Evolutionary conservation across 495 filamentous ascomycete species (phyloP).

Genomic region (Bryoglossum gracile): DNA sequence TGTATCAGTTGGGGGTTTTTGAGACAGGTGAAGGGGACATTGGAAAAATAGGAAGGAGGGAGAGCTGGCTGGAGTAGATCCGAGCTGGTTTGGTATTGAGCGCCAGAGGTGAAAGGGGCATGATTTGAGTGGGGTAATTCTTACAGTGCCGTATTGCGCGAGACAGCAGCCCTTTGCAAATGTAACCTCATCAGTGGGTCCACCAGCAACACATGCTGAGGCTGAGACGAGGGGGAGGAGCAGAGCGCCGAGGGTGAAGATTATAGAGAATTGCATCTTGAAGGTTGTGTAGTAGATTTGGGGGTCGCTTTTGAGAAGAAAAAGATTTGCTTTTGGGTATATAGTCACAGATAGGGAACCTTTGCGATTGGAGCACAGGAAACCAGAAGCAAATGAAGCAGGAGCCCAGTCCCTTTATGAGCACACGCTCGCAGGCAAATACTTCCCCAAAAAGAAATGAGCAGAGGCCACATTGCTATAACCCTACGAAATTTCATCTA

Average conservation of each 20-base stretch:
- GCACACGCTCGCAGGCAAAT: too few species aligned
- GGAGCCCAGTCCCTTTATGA: too few species aligned
- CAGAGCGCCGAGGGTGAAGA: neutral
- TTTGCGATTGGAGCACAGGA: too few species aligned
- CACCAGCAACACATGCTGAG: constrained; percentile 18
- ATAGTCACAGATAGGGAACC: too few species aligned
- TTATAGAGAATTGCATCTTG: constrained; percentile 7
- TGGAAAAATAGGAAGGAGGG: neutral
- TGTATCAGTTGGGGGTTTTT: too few species aligned
- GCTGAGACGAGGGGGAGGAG: constrained; percentile 1
- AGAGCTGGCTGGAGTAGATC: neutral
- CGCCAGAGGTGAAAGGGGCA: neutral
- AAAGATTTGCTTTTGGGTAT: too few species aligned
- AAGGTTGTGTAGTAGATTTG: too few species aligned
- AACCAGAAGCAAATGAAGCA: too few species aligned
- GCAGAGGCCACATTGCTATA: too few species aligned
- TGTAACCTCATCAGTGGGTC: constrained; percentile 13
- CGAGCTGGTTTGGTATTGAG: neutral
- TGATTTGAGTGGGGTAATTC: neutral
- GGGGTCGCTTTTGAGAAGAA: too few species aligned
- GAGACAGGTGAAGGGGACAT: neutral
- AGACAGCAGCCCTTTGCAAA: constrained; percentile 7
- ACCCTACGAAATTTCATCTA: too few species aligned
- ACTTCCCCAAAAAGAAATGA: too few species aligned
- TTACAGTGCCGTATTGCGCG: constrained; percentile 2